Conservation (phyloP, 345 rosid genomes). For the Litchi chinensis region DNA sequence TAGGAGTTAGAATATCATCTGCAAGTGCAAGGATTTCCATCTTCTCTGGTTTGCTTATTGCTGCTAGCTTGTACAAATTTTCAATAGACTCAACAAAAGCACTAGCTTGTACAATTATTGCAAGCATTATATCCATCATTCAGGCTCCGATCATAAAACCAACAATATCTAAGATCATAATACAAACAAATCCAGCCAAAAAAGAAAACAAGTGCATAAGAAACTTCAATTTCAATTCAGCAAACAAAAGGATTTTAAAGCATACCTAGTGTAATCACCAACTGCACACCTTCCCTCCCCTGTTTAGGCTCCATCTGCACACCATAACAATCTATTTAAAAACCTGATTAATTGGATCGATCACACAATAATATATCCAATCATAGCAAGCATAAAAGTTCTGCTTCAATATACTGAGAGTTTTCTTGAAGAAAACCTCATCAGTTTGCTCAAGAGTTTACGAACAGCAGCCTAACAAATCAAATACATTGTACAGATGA, state of each 20-base stretch:
- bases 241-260: neutral
- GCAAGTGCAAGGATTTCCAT: constrained; percentile 51
- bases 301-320: constrained; percentile 17
- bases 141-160: too few species aligned
- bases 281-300: constrained; percentile 52
- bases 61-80: constrained; percentile 48
- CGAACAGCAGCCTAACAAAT: constrained; percentile 78
- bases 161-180: too few species aligned
- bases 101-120: constrained; percentile 24
- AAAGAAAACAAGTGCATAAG: neutral
- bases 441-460: constrained; percentile 63
- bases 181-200: neutral
- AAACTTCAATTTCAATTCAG: neutral
- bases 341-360: neutral
- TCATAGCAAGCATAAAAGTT: constrained; percentile 62
- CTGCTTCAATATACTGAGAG: constrained; percentile 56
- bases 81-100: constrained; percentile 58
- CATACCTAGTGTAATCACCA: constrained; percentile 41
- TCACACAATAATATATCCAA: neutral
- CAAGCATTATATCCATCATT: too few species aligned
- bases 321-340: neutral
- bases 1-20: neutral
- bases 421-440: constrained; percentile 65
- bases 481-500: constrained; percentile 6
- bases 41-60: constrained; percentile 50